Conservation (phyloP, 1,284 basidiomycete species). For the Erythrobasidium hasegawianum region DNA sequence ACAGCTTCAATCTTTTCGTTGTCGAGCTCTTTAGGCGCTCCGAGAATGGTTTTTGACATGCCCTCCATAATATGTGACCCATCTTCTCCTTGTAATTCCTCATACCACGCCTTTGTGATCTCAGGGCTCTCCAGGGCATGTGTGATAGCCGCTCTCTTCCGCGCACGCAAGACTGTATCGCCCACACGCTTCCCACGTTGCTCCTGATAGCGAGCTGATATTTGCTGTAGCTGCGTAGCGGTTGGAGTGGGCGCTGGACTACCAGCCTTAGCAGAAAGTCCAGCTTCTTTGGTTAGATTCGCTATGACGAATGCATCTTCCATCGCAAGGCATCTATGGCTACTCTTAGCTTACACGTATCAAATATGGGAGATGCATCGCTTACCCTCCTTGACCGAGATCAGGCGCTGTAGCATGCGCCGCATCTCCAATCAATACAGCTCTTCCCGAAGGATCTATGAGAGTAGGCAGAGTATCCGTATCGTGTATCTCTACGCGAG, state of each 20-base stretch:
- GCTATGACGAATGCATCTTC: conserved; percentile 34
- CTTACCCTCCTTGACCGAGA: conserved; percentile 33
- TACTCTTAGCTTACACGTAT: not conserved
- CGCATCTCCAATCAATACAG: conserved; percentile 28
- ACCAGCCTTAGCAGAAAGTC: not conserved
- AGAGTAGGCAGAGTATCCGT: conserved; percentile 35
- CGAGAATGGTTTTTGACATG: conserved; percentile 33
- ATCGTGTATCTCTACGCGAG: conserved; percentile 30
- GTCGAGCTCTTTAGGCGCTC: conserved; percentile 29
- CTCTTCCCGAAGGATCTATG: conserved; percentile 23
- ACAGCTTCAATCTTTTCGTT: conserved; percentile 7
- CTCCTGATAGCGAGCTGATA: conserved; percentile 22
- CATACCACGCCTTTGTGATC: conserved; percentile 25
- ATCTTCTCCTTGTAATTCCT: conserved; percentile 22
- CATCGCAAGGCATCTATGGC: conserved; percentile 29
- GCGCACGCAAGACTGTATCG: conserved; percentile 28
- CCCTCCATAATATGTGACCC: conserved; percentile 31
- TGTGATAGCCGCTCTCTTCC: conserved; percentile 30
- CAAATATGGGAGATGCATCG: too few relatives aligned
- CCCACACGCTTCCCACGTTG: conserved; percentile 30
- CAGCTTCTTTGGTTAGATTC: conserved; percentile 13
- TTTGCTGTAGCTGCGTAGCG: not conserved
- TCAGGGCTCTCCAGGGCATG: conserved; percentile 29
- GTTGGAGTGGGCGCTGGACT: not conserved
- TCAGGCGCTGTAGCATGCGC: conserved; percentile 34